Evolutionary conservation across 2,329 filamentous ascomycete genomes (phyloP), one percentile per base, ranked within the genome.

Genomic region (Trichophyton schoenleinii): DNA sequence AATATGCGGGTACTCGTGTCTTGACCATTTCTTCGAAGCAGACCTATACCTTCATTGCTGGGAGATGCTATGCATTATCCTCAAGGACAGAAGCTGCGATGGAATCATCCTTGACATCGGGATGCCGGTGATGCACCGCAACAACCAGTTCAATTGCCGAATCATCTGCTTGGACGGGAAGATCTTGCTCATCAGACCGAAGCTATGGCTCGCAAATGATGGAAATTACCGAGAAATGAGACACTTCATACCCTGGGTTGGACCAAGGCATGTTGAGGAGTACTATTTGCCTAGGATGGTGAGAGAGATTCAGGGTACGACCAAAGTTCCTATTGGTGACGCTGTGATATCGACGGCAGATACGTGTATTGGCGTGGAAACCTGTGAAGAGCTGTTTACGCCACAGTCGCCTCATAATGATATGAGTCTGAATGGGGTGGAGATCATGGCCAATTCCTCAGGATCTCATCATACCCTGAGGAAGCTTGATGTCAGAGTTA

Each of bases 401-500:
- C 80, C 82, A 9, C 64, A 70, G 58, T 75, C 75, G 11, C 82
- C 83, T 1, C 80, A 83, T 63, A 79, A 79, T 20, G 71, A 77
- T 22, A 83, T 84, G 78, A 79, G 80, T 13, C 75, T 89, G 1
- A 81, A 87, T 65, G 88, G 88, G 1, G 82, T 83, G 7, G 88
- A 89, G 55, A 83, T 89, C 60, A 80, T 87, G 64, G 82, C 82
- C 5, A 91, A 91, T 72, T 83, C 80, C 3, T 83, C 79, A 63
- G 66, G 65, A 34, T 66, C 60, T n/a, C 63, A 64, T 55, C 82
- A 83, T 67, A 80, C 83, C 64, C 73, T 89, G 8, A 77, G 85
- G n/a, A 89, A 89, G 70, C 78, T 89, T 0, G 74, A 84, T 61
- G 81, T 76, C 0, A 74, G 84, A 1, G 74, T 89, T 31, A 77